phyloP scores from a whole-genome alignment of 192 early-diverging fungal genomes.

The Pecoramyces ruminantium region DNA sequence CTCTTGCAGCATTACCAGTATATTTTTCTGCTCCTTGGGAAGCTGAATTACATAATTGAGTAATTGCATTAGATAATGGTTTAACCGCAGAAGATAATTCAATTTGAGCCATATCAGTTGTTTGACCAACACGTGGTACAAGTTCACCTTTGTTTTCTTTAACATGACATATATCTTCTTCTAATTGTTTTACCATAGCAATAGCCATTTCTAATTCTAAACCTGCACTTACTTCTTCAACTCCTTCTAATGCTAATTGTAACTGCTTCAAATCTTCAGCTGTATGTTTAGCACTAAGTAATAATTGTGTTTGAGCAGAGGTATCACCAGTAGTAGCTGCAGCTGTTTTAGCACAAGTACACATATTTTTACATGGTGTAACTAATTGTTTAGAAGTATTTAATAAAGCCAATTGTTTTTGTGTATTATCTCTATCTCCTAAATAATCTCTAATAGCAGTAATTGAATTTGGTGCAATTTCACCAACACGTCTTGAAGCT shows the following conservation, averaged over 20 bases:
- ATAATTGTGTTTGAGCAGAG: conserved; percentile 13
- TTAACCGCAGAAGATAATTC: conserved; percentile 10
- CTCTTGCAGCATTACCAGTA: conserved; percentile 16
- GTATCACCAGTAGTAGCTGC: conserved; percentile 22
- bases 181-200: conserved; percentile 12
- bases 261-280: conserved; percentile 14
- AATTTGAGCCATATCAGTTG: conserved; percentile 10
- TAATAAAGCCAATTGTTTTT: conserved; percentile 20
- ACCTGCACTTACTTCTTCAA: conserved; percentile 23
- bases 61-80: conserved; percentile 12
- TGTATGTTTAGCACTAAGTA: conserved; percentile 12
- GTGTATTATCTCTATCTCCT: conserved; percentile 14
- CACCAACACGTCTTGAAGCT: conserved; percentile 15
- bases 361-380: conserved; percentile 10
- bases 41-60: conserved; percentile 9
- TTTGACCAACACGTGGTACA: not conserved
- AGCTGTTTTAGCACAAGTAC: conserved; percentile 17
- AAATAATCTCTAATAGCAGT: conserved; percentile 9
- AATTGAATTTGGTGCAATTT: conserved; percentile 13
- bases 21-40: conserved; percentile 10
- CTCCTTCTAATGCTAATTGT: conserved; percentile 10
- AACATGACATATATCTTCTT: conserved; percentile 13
- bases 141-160: conserved; percentile 1
- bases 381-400: conserved; percentile 25
- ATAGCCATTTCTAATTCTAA: conserved; percentile 21